A percentile compares a stretch with the other conserved stretches of the same genome.
Evolutionary conservation across 257 asterid genomes (phyloP).

Genomic region (Capsicum pubescens): DNA sequence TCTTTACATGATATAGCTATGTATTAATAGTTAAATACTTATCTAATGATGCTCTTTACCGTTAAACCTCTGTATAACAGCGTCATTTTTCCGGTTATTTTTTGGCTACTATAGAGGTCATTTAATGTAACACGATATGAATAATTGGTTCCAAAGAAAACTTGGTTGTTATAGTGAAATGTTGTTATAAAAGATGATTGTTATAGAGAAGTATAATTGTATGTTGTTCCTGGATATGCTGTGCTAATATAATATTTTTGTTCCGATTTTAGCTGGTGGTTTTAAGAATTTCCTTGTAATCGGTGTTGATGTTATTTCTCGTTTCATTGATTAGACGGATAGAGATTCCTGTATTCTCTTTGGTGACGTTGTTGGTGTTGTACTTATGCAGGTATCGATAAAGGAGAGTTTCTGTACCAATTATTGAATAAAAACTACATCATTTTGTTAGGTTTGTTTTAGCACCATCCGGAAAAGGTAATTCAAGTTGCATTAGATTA

Average conservation of each 20-base stretch:
- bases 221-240: neutral
- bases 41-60: neutral
- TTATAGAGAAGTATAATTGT: neutral
- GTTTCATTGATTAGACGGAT: conserved; percentile 89
- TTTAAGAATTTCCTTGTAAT: conserved; percentile 91
- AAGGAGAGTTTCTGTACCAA: neutral
- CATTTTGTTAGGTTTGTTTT: neutral
- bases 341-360: conserved; percentile 96
- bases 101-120: neutral
- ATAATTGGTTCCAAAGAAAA: neutral
- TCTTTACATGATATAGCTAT: neutral
- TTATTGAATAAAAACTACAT: neutral
- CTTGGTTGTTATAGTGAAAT: neutral
- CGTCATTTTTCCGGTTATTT: neutral
- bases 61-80: neutral
- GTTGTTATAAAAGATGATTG: neutral
- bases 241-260: neutral
- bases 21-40: no score
- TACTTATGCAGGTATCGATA: conserved; percentile 68
- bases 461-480: no score
- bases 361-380: conserved; percentile 98
- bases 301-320: conserved; percentile 94
- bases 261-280: conserved; percentile 68
- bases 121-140: neutral
- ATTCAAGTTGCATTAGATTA: neutral